Conservation (phyloP, 164 flowering plant species). For the Platanus orientalis region DNA sequence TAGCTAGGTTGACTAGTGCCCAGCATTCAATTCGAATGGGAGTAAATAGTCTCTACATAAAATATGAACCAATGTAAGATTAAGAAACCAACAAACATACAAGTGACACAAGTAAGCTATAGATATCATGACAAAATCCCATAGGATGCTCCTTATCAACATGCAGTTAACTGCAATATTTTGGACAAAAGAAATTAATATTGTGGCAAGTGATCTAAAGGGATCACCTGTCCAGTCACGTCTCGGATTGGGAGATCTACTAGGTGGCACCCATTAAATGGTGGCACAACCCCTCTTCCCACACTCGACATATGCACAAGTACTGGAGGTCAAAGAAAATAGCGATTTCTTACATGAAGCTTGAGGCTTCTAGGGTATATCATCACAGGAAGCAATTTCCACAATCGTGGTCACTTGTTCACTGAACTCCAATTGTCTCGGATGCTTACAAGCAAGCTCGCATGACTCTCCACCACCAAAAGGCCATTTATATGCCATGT, state of each 20-base stretch:
- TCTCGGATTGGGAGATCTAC: neutral
- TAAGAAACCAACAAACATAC: too few relatives aligned
- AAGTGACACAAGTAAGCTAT: too few relatives aligned
- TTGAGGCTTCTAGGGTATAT: slow-evolving; percentile 10
- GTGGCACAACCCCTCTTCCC: neutral
- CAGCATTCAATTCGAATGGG: slow-evolving; percentile 47
- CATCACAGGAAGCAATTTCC: slow-evolving; percentile 13
- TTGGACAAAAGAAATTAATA: neutral
- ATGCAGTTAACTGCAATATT: neutral
- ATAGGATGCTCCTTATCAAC: neutral
- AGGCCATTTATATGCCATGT: slow-evolving; percentile 44
- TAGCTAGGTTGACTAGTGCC: slow-evolving; percentile 70
- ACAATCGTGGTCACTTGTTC: slow-evolving; percentile 16
- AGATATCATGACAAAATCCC: neutral
- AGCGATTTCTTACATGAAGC: slow-evolving; percentile 25
- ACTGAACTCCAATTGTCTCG: slow-evolving; percentile 24
- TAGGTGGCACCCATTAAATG: neutral
- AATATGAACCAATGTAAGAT: slow-evolving; percentile 1
- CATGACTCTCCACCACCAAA: slow-evolving; percentile 29
- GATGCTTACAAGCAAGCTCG: slow-evolving; percentile 34
- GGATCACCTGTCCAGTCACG: neutral
- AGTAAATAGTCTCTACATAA: slow-evolving; percentile 38
- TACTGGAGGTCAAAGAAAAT: neutral
- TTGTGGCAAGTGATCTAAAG: neutral
- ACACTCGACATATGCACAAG: neutral